phyloP scores from a whole-genome alignment of 2,329 filamentous ascomycete genomes.

The Aspergillus sp. region DNA sequence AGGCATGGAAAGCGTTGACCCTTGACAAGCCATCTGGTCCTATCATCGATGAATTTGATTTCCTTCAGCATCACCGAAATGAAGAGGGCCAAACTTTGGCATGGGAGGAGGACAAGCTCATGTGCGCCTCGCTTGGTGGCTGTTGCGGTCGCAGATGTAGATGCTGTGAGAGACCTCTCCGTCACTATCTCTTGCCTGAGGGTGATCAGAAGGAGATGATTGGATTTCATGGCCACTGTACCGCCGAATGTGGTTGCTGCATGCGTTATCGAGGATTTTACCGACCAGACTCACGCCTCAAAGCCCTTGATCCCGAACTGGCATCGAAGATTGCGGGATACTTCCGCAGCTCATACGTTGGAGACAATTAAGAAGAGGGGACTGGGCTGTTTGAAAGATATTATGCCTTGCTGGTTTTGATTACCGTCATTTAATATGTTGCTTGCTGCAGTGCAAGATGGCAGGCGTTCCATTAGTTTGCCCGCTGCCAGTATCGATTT shows the following conservation, averaged over 20 bases:
- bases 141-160: not conserved
- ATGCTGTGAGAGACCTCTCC: not conserved
- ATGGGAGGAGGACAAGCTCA: conserved; percentile 1
- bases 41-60: not conserved
- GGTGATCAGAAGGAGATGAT: not conserved
- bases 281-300: not conserved
- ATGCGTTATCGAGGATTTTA: conserved; percentile 1
- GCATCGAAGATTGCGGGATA: not conserved
- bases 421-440: not conserved
- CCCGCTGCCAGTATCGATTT: not conserved
- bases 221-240: not conserved
- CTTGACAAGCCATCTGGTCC: not conserved
- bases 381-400: not conserved
- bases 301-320: conserved; percentile 1
- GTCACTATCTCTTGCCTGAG: not conserved
- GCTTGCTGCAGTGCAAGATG: not conserved
- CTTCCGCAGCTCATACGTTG: not conserved
- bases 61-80: not conserved
- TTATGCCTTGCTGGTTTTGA: not conserved
- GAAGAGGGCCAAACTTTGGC: not conserved
- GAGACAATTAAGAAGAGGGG: not conserved
- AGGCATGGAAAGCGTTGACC: not conserved
- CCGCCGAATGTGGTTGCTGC: not conserved
- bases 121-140: not conserved
- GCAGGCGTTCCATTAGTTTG: too few species aligned